Base-by-base conservation (phyloP, 1,284 basidiomycete species). In the Ustilago bromivora region DNA sequence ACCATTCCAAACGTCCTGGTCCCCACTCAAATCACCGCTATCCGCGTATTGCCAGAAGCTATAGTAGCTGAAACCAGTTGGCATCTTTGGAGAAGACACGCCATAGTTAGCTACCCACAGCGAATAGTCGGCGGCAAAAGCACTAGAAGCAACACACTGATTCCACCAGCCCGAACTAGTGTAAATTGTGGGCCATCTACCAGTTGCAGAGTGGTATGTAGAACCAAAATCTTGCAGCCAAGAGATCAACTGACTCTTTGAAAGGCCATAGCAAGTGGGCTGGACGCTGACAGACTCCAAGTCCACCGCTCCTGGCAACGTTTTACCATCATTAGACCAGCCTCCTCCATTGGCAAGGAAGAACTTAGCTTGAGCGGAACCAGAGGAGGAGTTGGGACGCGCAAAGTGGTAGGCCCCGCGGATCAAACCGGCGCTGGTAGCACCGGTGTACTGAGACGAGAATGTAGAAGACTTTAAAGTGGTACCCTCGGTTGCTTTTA, bases 401-500 rank as follows among this genome's bases (percentile, higher is more conserved):
- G 90, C 91, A 78, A 91, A 91, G 84, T 91, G 90, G 80, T 91
- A 91, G 6, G 85, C 88, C 3, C 91, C 90, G 31, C 90, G 88
- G 64, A 91, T 90, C 35, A 91, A 78, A 31, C 88, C 89, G 10
- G 88, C 89, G 57, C 89, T 89, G 11, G 89, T 90, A 4, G 90
- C 90, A 6, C 89, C 90, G 15, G 70, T 87, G 80, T 91, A 91
- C 74, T 91, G 88, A 51, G 81, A 83, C 36, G 87, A 88, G 86
- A 91, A 90, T 23, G 85, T 62, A 4, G 66, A 53, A 41, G 64
- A 54, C 47, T 71, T 85, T 76, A 68, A 91, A 88, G 85, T 59
- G 46, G 89, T 91, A 15, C 90, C 90, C 81, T 92, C 91, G 6
- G 91, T 92, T 13, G 91, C 91, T 83, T 92, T 92, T 88, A 92